These are phyloP conservation scores for Quercus phellos DNA, from an alignment of 331 rosid genomes.

Conservation along the genomic window DNA sequence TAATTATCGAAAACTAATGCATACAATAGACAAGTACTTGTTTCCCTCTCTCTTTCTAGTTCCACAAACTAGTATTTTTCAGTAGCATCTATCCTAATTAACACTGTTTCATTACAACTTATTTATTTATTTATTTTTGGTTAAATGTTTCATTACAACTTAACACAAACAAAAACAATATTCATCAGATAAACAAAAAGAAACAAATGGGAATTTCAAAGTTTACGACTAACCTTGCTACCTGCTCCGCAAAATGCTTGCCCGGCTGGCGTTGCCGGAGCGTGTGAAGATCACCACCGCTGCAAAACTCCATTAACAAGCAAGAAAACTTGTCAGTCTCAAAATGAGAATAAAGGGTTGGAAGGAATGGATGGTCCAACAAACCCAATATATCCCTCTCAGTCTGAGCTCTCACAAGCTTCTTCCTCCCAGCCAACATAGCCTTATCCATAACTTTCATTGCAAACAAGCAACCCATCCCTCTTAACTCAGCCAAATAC, in stretches of 20 bases:
- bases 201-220: not conserved
- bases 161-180: not conserved
- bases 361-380: constrained; percentile 58
- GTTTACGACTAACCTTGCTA: constrained; percentile 34
- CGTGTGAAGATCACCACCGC: constrained; percentile 59
- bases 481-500: constrained; percentile 50
- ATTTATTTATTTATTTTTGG: no score
- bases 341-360: constrained; percentile 56
- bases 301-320: constrained; percentile 63
- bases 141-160: not conserved
- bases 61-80: not conserved
- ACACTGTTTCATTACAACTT: not conserved
- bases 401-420: constrained; percentile 47
- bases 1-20: not conserved
- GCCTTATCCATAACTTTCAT: constrained; percentile 57
- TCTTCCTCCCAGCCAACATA: constrained; percentile 49
- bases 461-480: constrained; percentile 42
- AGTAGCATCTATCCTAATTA: not conserved
- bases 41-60: not conserved
- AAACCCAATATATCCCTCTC: constrained; percentile 48
- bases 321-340: constrained; percentile 55
- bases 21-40: not conserved
- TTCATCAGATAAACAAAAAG: not conserved
- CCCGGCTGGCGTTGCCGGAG: constrained; percentile 50
- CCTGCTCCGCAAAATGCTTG: constrained; percentile 49